A percentile compares a stretch with the other conserved stretches of the same genome.
phyloP scores from a whole-genome alignment of 305 asterid genomes.

The Salvia sclarea region DNA sequence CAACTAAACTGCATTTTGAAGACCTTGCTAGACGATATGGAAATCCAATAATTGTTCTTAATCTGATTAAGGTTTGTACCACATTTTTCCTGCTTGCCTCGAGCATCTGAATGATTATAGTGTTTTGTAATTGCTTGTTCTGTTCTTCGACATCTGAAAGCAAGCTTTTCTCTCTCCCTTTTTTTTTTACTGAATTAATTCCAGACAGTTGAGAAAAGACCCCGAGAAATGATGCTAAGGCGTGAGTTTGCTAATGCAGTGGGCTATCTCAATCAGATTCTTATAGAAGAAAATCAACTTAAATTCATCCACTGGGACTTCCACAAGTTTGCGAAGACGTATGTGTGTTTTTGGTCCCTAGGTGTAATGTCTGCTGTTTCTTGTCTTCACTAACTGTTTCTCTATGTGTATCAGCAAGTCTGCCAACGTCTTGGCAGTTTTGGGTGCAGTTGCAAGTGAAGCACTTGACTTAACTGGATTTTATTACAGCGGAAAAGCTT shows the following conservation, averaged over 20 bases:
- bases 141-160: conserved; percentile 26
- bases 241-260: conserved; percentile 97
- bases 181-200: conserved; percentile 17
- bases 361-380: conserved; percentile 29
- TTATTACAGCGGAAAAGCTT: conserved; percentile 82
- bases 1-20: conserved; percentile 88
- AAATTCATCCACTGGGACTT: conserved; percentile 98
- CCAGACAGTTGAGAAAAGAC: conserved; percentile 98
- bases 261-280: conserved; percentile 91
- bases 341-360: conserved; percentile 12
- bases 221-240: conserved; percentile 98
- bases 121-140: conserved; percentile 19
- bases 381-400: conserved; percentile 38
- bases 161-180: neutral
- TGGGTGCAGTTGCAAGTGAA: conserved; percentile 95
- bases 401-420: conserved; percentile 74
- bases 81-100: conserved; percentile 18
- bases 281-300: conserved; percentile 74
- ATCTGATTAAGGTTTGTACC: conserved; percentile 84
- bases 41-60: conserved; percentile 91
- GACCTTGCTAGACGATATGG: conserved; percentile 94
- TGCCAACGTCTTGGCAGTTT: conserved; percentile 96
- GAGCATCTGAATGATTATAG: conserved; percentile 24
- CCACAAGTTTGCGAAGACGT: conserved; percentile 98
- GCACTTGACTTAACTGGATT: conserved; percentile 95